These are phyloP conservation scores for Phytophthora litchii DNA, from an alignment of 352 stramenopile genomes.

Conservation along the genomic window DNA sequence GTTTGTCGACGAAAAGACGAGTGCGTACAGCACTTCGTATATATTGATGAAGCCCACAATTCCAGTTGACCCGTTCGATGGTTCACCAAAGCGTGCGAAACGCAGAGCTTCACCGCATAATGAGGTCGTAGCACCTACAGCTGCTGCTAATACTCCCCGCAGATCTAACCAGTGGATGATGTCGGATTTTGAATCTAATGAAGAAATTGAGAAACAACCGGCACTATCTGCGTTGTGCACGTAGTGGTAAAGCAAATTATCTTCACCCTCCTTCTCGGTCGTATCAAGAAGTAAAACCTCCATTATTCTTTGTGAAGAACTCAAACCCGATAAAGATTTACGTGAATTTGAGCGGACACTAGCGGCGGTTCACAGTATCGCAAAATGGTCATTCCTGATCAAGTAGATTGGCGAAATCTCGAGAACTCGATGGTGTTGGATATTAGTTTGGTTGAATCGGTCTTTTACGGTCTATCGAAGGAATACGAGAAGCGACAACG, in stretches of 20 bases:
- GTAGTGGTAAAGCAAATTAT: constrained; percentile 66
- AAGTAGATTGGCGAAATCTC: constrained; percentile 60
- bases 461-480: constrained; percentile 52
- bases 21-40: constrained; percentile 60
- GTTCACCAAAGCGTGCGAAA: constrained; percentile 36
- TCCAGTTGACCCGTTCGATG: constrained; percentile 7
- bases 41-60: constrained; percentile 56
- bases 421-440: constrained; percentile 53
- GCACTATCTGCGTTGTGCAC: constrained; percentile 5
- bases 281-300: constrained; percentile 68
- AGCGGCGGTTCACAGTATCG: constrained; percentile 16
- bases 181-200: neutral
- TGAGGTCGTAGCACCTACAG: constrained; percentile 53
- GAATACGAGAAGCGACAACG: constrained; percentile 28
- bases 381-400: constrained; percentile 42
- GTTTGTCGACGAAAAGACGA: constrained; percentile 40
- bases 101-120: constrained; percentile 54
- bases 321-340: constrained; percentile 6
- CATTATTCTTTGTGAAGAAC: constrained; percentile 29
- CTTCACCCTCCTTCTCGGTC: constrained; percentile 69
- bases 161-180: constrained; percentile 44
- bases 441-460: constrained; percentile 53
- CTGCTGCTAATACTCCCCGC: constrained; percentile 61
- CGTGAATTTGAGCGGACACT: constrained; percentile 11
- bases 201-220: constrained; percentile 18